Percentiles rank a stretch among this genome's conserved stretches.
Evolutionary conservation across 805 yeast species (phyloP).

Genomic region (Ogataea corticis): DNA sequence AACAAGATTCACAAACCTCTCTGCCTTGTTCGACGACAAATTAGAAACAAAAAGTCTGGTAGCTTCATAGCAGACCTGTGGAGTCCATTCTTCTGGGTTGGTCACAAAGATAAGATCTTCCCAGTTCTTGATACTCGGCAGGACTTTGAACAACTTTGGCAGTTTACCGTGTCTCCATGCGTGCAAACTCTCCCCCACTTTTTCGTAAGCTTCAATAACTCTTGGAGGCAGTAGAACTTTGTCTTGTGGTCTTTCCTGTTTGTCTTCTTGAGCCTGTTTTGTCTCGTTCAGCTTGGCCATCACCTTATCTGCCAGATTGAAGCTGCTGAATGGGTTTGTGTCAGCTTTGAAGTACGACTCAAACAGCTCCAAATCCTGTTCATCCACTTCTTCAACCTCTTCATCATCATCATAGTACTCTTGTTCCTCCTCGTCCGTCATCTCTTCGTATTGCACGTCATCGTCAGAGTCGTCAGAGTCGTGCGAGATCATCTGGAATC

Average conservation of each 20-base stretch:
- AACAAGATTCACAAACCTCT: slow-evolving; percentile 70
- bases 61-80: slow-evolving; percentile 93
- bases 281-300: slow-evolving; percentile 85
- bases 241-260: slow-evolving; percentile 49
- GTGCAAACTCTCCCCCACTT: slow-evolving; percentile 82
- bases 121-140: slow-evolving; percentile 94
- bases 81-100: slow-evolving; percentile 91
- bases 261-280: slow-evolving; percentile 31
- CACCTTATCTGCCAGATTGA: slow-evolving; percentile 88
- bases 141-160: slow-evolving; percentile 93
- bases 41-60: slow-evolving; percentile 92
- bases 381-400: slow-evolving; percentile 61
- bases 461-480: slow-evolving; percentile 38
- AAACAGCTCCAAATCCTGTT: slow-evolving; percentile 80
- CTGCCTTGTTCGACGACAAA: slow-evolving; percentile 84
- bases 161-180: slow-evolving; percentile 94
- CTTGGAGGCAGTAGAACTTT: slow-evolving; percentile 92
- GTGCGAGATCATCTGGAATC: slow-evolving; percentile 33
- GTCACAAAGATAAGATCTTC: slow-evolving; percentile 92
- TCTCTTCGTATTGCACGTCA: slow-evolving; percentile 31
- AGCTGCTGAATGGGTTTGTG: slow-evolving; percentile 41
- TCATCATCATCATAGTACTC: slow-evolving; percentile 51
- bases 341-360: slow-evolving; percentile 62
- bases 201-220: slow-evolving; percentile 91
- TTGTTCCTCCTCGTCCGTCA: slow-evolving; percentile 40